phyloP scores from a whole-genome alignment of 495 filamentous ascomycete genomes.

The Ramalina peruviana region DNA sequence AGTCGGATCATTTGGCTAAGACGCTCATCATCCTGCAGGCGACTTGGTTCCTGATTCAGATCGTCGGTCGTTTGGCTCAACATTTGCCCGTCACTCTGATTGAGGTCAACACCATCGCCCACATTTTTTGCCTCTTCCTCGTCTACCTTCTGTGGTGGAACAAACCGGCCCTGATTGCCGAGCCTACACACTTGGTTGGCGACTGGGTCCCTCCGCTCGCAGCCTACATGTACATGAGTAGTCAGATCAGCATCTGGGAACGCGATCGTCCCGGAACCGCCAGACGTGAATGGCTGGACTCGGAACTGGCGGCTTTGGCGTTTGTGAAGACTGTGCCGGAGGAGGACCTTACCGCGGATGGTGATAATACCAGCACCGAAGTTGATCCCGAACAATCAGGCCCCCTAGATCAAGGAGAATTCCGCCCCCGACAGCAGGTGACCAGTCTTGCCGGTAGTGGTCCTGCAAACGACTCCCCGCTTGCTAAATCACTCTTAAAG shows the following conservation, averaged over 20 bases:
- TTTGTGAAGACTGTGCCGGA: background rate
- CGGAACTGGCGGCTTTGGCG: slow-evolving; percentile 2
- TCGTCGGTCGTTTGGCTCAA: slow-evolving; percentile 4
- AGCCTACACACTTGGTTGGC: slow-evolving; percentile 7
- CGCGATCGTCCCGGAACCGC: background rate
- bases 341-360: too few species aligned
- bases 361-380: background rate
- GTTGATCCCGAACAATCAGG: background rate
- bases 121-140: slow-evolving; percentile 12
- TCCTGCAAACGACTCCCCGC: background rate
- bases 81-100: slow-evolving; percentile 14
- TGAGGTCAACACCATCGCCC: slow-evolving; percentile 18
- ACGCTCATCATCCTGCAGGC: slow-evolving; percentile 13
- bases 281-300: slow-evolving; percentile 3
- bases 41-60: slow-evolving; percentile 17
- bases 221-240: slow-evolving; percentile 13
- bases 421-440: background rate
- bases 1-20: slow-evolving; percentile 16
- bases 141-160: slow-evolving; percentile 17
- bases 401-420: background rate
- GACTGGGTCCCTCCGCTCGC: slow-evolving; percentile 5
- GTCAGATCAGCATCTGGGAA: slow-evolving; percentile 5
- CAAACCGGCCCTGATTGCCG: slow-evolving; percentile 12
- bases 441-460: background rate
- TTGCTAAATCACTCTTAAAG: background rate